These are phyloP conservation scores for Aureobasidium namibiae DNA, from an alignment of 2,329 filamentous ascomycete genomes.

Conservation along the genomic window DNA sequence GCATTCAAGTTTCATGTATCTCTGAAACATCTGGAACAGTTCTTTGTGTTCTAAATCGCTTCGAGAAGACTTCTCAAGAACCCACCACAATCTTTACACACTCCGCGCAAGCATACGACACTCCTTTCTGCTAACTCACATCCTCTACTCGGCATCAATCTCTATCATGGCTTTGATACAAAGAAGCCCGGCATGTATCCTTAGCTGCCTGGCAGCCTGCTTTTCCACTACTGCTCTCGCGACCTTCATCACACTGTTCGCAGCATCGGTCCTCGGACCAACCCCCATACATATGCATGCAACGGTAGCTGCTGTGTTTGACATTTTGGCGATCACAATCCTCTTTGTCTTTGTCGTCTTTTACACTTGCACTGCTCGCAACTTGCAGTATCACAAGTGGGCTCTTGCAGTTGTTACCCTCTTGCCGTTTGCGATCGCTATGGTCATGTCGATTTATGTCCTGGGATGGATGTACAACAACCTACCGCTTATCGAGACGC, in stretches of 20 bases:
- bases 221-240: constrained; percentile 4
- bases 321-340: constrained; percentile 15
- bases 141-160: neutral
- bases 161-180: neutral
- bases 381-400: neutral
- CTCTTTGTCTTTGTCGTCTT: constrained; percentile 13
- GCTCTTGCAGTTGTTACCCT: neutral
- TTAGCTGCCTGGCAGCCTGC: constrained; percentile 10
- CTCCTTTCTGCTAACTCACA: neutral
- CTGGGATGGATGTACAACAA: constrained; percentile 16
- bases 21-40: neutral
- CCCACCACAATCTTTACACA: neutral
- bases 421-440: constrained; percentile 15
- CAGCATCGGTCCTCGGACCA: constrained; percentile 3
- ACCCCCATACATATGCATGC: constrained; percentile 7
- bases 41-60: neutral
- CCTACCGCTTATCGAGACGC: neutral
- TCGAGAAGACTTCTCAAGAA: neutral
- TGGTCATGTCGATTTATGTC: constrained; percentile 18
- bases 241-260: constrained; percentile 12
- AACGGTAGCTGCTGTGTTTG: constrained; percentile 17
- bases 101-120: neutral
- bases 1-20: neutral
- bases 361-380: neutral
- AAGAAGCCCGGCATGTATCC: constrained; percentile 1